Evolutionary conservation across 768 basidiomycete genomes (phyloP), one percentile per base, ranked within the genome.

Genomic region (Phylloporus sp.): DNA sequence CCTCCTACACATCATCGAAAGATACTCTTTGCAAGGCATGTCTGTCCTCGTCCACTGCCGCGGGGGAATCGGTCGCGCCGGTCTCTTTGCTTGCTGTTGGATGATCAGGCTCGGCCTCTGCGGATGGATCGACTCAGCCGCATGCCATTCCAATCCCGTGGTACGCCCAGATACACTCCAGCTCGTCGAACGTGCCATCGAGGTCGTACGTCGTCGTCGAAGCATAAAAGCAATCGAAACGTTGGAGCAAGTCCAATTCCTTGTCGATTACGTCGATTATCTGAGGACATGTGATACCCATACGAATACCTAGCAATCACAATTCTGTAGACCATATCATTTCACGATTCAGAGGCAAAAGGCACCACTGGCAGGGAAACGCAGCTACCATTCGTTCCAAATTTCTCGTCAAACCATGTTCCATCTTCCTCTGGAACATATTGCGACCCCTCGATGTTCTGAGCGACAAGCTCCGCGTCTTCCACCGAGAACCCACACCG

Each of bases 171-270:
- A 77, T 42, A 77, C 82, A 13, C 59, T 95, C 48, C 70, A 75
- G 29, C 74, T 90, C 36, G 82, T 91, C 9, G 82, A 88, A 59
- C 75, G 78, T 21, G 82, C 79, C 2, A 88, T 98, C 44, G 67
- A 72, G 6, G 77, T 91, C 46, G 79, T 93, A 8, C 69, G 94
- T 39, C 69, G 77, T 51, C 70, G 92, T 51, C 71, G 94, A 50
- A 92, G 91, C 55, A 66, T 84, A 46, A 97, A 98, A 63, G 92
- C 93, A 2, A 79, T 98, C 32, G 95, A 98, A 64, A 95, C 91
- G 4, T 84, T 87, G 61, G 91, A 96, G 62, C 94, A 98, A 66
- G 95, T 95, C 14, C 70, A 74, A 53, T 92, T 93, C 59, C 66
- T 93, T 39, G 79, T 84, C 1, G 84, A 89, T 24, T 93, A 80